These are phyloP conservation scores for Prosopis cineraria DNA, from an alignment of 306 rosid genomes.

Conservation along the genomic window DNA sequence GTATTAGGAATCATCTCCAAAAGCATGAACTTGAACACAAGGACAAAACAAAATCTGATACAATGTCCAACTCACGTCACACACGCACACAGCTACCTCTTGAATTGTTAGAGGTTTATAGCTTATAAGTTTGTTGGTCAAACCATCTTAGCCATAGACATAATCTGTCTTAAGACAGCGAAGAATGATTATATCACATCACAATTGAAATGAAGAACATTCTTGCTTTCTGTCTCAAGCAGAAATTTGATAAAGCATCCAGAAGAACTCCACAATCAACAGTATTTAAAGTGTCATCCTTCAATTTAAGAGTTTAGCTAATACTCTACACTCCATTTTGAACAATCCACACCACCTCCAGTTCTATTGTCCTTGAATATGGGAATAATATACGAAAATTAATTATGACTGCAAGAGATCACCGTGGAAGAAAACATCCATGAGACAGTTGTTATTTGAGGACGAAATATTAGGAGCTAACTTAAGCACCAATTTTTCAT, in stretches of 20 bases:
- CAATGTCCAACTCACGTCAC: not conserved
- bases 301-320: conserved; percentile 6
- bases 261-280: conserved; percentile 9
- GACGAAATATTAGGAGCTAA: not conserved
- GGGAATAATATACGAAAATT: not conserved
- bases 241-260: conserved; percentile 9
- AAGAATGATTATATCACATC: conserved; percentile 9
- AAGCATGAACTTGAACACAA: not conserved
- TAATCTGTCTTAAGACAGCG: conserved; percentile 4
- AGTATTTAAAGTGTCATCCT: not conserved
- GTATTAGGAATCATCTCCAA: not conserved
- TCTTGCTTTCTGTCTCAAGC: conserved; percentile 13
- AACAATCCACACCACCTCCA: not conserved
- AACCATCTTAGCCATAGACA: not conserved
- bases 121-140: not conserved
- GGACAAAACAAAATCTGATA: not conserved
- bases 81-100: not conserved
- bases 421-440: not conserved
- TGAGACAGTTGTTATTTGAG: not conserved
- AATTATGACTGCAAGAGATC: not conserved
- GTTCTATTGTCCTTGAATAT: not conserved
- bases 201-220: not conserved
- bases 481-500: not conserved
- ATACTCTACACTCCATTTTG: conserved; percentile 11
- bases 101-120: not conserved